Evolutionary conservation across 495 filamentous ascomycete genomes (phyloP).

Genomic region (Saxophila tyrrhenica): DNA sequence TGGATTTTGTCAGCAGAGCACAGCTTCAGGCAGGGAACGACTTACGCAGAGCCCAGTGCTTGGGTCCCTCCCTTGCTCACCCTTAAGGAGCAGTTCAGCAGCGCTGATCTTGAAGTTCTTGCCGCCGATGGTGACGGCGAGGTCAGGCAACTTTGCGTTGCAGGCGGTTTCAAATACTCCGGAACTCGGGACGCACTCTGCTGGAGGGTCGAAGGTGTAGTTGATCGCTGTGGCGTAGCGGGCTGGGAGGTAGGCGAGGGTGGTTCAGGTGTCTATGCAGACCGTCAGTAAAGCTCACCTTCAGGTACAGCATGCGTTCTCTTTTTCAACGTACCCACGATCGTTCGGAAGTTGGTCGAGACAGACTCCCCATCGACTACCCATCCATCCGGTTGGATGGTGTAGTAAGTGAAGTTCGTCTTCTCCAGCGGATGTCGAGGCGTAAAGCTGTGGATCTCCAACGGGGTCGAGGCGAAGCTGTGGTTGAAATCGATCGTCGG

Average conservation of each 20-base stretch:
- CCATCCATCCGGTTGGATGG: conserved; percentile 33
- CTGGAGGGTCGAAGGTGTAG: conserved; percentile 41
- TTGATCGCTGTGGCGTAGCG: conserved; percentile 41
- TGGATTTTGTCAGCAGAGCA: background rate
- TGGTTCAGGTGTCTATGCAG: conserved; percentile 37
- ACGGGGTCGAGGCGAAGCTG: conserved; percentile 29
- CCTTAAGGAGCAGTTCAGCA: conserved; percentile 40
- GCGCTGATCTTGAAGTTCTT: conserved; percentile 42
- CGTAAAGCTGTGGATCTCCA: conserved; percentile 15
- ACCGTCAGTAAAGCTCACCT: conserved; percentile 9
- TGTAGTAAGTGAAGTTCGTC: conserved; percentile 31
- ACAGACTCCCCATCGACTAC: conserved; percentile 9
- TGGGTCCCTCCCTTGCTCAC: conserved; percentile 17
- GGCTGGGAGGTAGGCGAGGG: conserved; percentile 33
- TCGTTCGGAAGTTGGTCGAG: conserved; percentile 12
- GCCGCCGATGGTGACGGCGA: conserved; percentile 42
- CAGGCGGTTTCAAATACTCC: conserved; percentile 45
- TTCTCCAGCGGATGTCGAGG: background rate
- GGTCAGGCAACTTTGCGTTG: conserved; percentile 40
- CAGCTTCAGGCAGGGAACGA: background rate
- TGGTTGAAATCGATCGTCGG: conserved; percentile 29
- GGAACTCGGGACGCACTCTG: conserved; percentile 33
- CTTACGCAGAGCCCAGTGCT: conserved; percentile 11
- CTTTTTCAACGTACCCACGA: conserved; percentile 27
- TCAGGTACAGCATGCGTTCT: too few species aligned